phyloP scores from a whole-genome alignment of 768 basidiomycete genomes.

The Mycena polygramma region DNA sequence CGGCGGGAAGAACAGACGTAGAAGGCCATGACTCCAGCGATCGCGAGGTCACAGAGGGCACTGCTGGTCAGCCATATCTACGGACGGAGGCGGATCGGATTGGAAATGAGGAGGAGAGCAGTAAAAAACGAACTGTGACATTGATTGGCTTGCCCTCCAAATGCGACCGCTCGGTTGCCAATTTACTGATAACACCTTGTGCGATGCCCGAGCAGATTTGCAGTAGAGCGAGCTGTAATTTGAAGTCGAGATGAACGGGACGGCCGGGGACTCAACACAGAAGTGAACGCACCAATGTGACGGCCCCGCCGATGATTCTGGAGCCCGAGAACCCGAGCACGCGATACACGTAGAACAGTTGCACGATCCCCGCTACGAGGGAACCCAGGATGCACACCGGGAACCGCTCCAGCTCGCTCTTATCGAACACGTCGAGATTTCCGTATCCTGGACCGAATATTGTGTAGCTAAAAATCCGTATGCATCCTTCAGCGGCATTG shows the following conservation, averaged over 20 bases:
- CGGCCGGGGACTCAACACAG: neutral
- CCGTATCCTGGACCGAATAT: constrained; percentile 34
- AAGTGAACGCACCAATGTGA: constrained; percentile 42
- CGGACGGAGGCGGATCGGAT: too few species aligned
- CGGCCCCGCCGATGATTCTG: constrained; percentile 36
- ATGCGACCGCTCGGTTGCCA: constrained; percentile 6
- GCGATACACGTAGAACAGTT: constrained; percentile 48
- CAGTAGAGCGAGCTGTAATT: constrained; percentile 25
- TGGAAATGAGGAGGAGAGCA: too few species aligned
- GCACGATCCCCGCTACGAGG: constrained; percentile 44
- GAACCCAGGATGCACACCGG: constrained; percentile 20
- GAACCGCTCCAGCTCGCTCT: constrained; percentile 41
- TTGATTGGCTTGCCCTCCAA: constrained; percentile 26
- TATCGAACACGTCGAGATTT: constrained; percentile 18
- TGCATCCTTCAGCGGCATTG: neutral
- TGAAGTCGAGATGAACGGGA: constrained; percentile 20
- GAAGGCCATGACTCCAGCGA: constrained; percentile 48
- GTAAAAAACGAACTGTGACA: constrained; percentile 15
- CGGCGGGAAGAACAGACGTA: constrained; percentile 41
- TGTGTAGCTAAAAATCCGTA: constrained; percentile 21
- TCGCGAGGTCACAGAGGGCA: constrained; percentile 49
- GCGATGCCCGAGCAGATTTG: constrained; percentile 24
- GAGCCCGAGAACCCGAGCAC: constrained; percentile 44
- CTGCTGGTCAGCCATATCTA: constrained; percentile 51
- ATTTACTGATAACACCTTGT: constrained; percentile 28